Percentiles rank a stretch among this genome's conserved stretches.
Evolutionary conservation across 1,284 basidiomycete species (phyloP).

Genomic region (Ceratobasidium sp.): DNA sequence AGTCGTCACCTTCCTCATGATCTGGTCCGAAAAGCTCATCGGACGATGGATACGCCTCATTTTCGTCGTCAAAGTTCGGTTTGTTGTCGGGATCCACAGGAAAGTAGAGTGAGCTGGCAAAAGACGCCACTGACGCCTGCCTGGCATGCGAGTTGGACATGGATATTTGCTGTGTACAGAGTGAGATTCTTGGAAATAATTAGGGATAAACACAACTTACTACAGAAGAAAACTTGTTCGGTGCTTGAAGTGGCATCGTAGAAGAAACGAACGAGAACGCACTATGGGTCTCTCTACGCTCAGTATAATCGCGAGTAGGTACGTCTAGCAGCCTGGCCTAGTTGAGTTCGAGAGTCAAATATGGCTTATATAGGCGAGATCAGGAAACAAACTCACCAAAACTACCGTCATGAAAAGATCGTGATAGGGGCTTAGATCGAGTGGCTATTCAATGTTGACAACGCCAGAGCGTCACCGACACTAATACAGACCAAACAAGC

Average conservation of each 20-base stretch:
- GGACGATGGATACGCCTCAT: slow-evolving; percentile 33
- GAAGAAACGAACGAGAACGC: slow-evolving; percentile 4
- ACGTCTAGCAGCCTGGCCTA: slow-evolving; percentile 27
- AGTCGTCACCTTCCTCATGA: slow-evolving; percentile 42
- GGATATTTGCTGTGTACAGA: slow-evolving; percentile 1
- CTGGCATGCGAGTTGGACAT: slow-evolving; percentile 26
- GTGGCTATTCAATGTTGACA: not conserved
- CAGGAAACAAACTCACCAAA: slow-evolving; percentile 2
- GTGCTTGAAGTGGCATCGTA: slow-evolving; percentile 15
- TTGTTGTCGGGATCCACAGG: slow-evolving; percentile 33
- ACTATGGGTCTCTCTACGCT: not conserved
- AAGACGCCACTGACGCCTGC: slow-evolving; percentile 33
- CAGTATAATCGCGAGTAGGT: not conserved
- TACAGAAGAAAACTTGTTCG: slow-evolving; percentile 22
- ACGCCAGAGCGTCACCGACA: not conserved
- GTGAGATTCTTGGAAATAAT: not conserved
- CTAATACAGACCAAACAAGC: not conserved
- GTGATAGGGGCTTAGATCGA: slow-evolving; percentile 21
- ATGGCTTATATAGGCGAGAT: not conserved
- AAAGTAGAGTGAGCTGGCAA: slow-evolving; percentile 37
- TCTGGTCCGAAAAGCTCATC: slow-evolving; percentile 37
- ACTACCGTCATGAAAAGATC: slow-evolving; percentile 23
- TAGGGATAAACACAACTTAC: not conserved
- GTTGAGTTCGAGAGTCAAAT: not conserved
- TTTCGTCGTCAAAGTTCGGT: slow-evolving; percentile 24